These are phyloP conservation scores for Albifimbria verrucaria DNA, from an alignment of 2,329 filamentous ascomycete species.

Conservation along the genomic window DNA sequence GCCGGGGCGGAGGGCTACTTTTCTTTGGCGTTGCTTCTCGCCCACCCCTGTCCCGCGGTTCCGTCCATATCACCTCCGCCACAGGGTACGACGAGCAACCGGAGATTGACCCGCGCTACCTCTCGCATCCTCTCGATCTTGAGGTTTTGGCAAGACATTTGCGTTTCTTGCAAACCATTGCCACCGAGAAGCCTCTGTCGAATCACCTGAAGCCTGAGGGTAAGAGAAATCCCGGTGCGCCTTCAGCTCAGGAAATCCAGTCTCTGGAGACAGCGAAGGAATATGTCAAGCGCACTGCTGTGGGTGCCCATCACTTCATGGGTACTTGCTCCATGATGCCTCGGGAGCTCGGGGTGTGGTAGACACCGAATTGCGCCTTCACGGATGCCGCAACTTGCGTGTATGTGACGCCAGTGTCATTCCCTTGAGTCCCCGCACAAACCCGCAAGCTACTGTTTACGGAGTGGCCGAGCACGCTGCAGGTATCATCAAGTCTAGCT, in stretches of 20 bases:
- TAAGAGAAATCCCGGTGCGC: neutral
- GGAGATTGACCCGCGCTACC: constrained; percentile 52
- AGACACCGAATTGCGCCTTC: neutral
- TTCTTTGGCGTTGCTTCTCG: neutral
- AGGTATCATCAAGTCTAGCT: neutral
- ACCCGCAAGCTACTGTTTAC: neutral
- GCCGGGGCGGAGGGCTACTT: neutral
- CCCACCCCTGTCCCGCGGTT: neutral
- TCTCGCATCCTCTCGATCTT: constrained; percentile 53
- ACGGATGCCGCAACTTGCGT: neutral
- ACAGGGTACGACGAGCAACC: neutral
- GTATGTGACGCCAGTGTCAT: neutral
- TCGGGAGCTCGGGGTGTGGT: neutral
- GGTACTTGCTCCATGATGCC: neutral
- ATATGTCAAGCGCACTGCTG: neutral
- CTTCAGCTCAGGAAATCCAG: neutral
- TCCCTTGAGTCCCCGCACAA: neutral
- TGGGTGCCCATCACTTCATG: neutral
- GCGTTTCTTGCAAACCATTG: constrained; percentile 24
- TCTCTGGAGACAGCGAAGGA: neutral
- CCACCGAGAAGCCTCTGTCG: neutral
- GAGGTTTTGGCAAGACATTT: constrained; percentile 45
- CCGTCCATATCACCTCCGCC: constrained; percentile 43
- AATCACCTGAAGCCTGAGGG: neutral
- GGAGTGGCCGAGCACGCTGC: neutral